phyloP scores from a whole-genome alignment of 805 yeast genomes.

The Lipomyces spencermartinsiae region DNA sequence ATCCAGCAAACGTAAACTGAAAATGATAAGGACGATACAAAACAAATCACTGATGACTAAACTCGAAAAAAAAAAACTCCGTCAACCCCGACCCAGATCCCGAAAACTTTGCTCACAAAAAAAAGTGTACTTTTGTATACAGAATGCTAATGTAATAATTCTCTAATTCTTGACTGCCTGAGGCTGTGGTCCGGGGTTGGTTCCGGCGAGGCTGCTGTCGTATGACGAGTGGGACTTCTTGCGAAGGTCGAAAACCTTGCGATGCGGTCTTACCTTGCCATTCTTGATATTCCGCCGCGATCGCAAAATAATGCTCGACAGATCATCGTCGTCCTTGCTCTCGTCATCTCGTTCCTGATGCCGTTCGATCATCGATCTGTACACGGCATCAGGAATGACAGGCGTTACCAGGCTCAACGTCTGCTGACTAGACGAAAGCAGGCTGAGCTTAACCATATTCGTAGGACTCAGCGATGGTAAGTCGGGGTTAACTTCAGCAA shows the following conservation, averaged over 20 bases:
- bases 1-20: not conserved
- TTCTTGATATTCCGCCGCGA: conserved; percentile 33
- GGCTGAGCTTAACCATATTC: conserved; percentile 68
- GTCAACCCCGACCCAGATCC: conserved; percentile 1
- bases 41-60: not conserved
- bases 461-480: conserved; percentile 69
- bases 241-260: conserved; percentile 32
- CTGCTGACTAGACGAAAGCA: conserved; percentile 75
- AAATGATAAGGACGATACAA: not conserved
- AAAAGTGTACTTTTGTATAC: not conserved
- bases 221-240: conserved; percentile 10
- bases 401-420: conserved; percentile 77
- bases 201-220: not conserved
- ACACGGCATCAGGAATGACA: conserved; percentile 61
- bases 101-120: not conserved
- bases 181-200: not conserved
- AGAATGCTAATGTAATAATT: not conserved
- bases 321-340: conserved; percentile 34
- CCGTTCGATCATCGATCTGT: conserved; percentile 52
- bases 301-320: conserved; percentile 33
- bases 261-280: conserved; percentile 29
- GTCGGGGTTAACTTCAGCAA: conserved; percentile 62
- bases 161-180: conserved; percentile 15
- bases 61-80: not conserved
- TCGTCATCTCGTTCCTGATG: conserved; percentile 29